Percentiles rank a stretch among this genome's conserved stretches.
phyloP scores from a whole-genome alignment of 306 rosid species.

The Senna siamea region DNA sequence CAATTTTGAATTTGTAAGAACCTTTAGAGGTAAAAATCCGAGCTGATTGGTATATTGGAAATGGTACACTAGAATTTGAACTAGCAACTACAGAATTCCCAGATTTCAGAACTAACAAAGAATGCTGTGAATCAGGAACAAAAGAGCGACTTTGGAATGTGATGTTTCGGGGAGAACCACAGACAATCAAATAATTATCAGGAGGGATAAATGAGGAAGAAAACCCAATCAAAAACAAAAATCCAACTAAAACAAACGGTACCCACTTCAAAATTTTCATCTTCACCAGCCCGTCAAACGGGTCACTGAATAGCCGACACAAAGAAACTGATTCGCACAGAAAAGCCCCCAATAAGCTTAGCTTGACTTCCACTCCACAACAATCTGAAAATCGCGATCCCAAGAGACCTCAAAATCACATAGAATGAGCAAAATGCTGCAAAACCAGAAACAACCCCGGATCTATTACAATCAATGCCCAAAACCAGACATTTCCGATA shows the following conservation, averaged over 20 bases:
- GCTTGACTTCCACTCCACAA: too few species aligned
- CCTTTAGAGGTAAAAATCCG: slow-evolving; percentile 64
- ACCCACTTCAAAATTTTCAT: slow-evolving; percentile 52
- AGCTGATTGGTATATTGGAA: slow-evolving; percentile 77
- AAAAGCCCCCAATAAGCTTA: too few species aligned
- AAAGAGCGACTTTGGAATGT: slow-evolving; percentile 71
- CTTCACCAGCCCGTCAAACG: slow-evolving; percentile 46
- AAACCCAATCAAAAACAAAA: slow-evolving; percentile 50
- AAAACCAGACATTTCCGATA: too few species aligned
- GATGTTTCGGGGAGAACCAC: slow-evolving; percentile 74
- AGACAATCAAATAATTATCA: slow-evolving; percentile 80
- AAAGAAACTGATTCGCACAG: too few species aligned
- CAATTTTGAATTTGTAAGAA: slow-evolving; percentile 68
- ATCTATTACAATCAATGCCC: slow-evolving; percentile 33
- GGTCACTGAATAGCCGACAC: slow-evolving; percentile 21
- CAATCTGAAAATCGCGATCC: slow-evolving; percentile 23
- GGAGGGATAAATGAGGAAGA: slow-evolving; percentile 58
- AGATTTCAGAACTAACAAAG: slow-evolving; percentile 55
- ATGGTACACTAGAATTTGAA: slow-evolving; percentile 63
- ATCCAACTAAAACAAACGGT: slow-evolving; percentile 46
- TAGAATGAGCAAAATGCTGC: slow-evolving; percentile 21
- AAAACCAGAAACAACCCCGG: slow-evolving; percentile 48
- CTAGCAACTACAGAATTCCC: slow-evolving; percentile 61
- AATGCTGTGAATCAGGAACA: slow-evolving; percentile 75
- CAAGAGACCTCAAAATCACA: background rate